phyloP scores from a whole-genome alignment of 208 protist genomes.

The Leishmania tropica region DNA sequence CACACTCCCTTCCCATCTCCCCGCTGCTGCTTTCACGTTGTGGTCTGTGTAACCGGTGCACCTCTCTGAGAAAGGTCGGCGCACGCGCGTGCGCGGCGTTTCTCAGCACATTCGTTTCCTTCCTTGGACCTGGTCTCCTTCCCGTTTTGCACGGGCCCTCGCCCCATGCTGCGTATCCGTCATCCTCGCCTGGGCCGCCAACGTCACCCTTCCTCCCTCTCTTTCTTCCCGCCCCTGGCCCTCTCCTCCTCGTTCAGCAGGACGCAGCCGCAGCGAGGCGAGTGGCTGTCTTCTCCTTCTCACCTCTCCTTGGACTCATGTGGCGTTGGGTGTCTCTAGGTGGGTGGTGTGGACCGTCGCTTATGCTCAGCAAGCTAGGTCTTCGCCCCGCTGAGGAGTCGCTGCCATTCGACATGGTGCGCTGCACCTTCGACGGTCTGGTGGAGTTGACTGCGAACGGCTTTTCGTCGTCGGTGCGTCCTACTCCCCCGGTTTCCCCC shows the following conservation, averaged over 20 bases:
- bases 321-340: conserved; percentile 83
- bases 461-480: conserved; percentile 30
- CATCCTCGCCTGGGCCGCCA: not conserved
- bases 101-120: not conserved
- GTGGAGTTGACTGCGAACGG: conserved; percentile 57
- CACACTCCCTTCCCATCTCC: too few relatives aligned
- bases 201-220: not conserved
- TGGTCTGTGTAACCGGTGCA: not conserved
- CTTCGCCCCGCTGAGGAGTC: conserved; percentile 43
- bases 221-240: not conserved
- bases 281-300: not conserved
- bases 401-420: conserved; percentile 82
- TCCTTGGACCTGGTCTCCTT: not conserved
- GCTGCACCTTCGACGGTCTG: conserved; percentile 84
- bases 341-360: conserved; percentile 80
- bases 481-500: not conserved
- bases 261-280: not conserved
- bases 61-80: not conserved
- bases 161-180: not conserved
- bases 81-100: not conserved
- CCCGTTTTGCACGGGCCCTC: not conserved
- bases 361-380: conserved; percentile 80
- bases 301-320: conserved; percentile 35
- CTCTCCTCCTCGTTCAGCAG: not conserved
- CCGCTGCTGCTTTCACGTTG: not conserved